phyloP scores from a whole-genome alignment of 805 yeast genomes.

The Millerozyma miso region DNA sequence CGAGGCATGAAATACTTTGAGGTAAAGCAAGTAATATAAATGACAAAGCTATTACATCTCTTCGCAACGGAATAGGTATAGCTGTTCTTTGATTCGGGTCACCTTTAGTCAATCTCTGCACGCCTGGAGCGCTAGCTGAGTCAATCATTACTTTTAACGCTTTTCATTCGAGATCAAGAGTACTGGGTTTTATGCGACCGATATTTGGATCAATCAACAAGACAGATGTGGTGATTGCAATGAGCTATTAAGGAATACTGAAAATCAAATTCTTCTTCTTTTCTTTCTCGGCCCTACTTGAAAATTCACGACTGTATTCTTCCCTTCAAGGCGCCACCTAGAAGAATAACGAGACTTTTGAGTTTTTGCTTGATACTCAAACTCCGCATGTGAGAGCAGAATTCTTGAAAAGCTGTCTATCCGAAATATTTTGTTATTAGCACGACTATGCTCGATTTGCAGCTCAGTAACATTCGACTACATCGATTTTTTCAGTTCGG shows the following conservation, averaged over 20 bases:
- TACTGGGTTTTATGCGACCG: not conserved
- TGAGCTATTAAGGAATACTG: too few relatives aligned
- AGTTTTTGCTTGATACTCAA: not conserved
- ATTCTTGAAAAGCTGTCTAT: not conserved
- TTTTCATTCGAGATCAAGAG: not conserved
- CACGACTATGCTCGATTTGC: not conserved
- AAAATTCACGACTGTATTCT: too few relatives aligned
- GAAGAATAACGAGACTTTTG: not conserved
- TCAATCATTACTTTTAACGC: not conserved
- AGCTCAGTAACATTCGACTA: not conserved
- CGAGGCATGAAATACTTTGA: slow-evolving; percentile 18
- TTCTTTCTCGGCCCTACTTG: too few relatives aligned
- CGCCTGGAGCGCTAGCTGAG: not conserved
- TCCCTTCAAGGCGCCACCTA: not conserved
- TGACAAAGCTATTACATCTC: slow-evolving; percentile 28
- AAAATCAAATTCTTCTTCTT: too few relatives aligned
- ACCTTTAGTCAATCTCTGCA: not conserved
- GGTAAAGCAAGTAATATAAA: slow-evolving; percentile 28
- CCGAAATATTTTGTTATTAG: not conserved
- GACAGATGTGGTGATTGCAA: too few relatives aligned
- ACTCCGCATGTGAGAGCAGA: not conserved
- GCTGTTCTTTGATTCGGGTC: not conserved
- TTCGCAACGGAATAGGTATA: not conserved
- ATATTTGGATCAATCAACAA: not conserved
- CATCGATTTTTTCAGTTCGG: too few relatives aligned